Percentiles rank a stretch among this genome's conserved stretches.
phyloP scores from a whole-genome alignment of 2,329 filamentous ascomycete genomes.

The Calonectria hongkongensis region DNA sequence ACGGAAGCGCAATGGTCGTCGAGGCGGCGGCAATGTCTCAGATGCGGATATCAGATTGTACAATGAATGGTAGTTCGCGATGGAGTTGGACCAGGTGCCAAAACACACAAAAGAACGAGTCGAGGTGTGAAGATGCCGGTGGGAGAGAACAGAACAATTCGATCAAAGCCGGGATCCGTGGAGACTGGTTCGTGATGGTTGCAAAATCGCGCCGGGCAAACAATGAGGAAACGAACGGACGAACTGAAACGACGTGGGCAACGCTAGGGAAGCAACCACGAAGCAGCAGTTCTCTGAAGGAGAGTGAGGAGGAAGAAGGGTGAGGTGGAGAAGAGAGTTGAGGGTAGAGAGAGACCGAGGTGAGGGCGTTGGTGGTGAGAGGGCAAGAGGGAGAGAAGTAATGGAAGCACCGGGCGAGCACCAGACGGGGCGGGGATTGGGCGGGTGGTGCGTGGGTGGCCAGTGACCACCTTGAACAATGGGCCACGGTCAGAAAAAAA shows the following conservation, averaged over 20 bases:
- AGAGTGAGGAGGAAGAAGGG: conserved; percentile 39
- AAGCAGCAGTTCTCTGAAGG: conserved; percentile 49
- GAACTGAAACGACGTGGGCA: conserved; percentile 51
- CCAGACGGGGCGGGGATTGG: conserved; percentile 3
- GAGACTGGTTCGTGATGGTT: conserved; percentile 28
- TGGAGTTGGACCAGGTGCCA: conserved; percentile 55
- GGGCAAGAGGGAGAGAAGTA: conserved; percentile 31
- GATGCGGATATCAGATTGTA: conserved; percentile 38
- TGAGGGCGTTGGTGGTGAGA: conserved; percentile 42
- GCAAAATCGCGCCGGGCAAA: conserved; percentile 47
- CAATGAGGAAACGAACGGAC: conserved; percentile 55
- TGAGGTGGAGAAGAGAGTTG: conserved; percentile 38
- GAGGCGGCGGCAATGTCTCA: conserved; percentile 53
- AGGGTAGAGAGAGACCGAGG: not conserved
- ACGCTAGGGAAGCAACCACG: conserved; percentile 48
- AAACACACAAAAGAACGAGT: conserved; percentile 36
- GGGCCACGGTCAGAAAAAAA: not conserved
- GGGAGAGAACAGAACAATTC: conserved; percentile 31
- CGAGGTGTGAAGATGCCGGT: conserved; percentile 15
- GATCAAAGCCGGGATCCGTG: conserved; percentile 36
- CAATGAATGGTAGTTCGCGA: conserved; percentile 29
- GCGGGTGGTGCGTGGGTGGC: conserved; percentile 18
- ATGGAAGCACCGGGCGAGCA: conserved; percentile 32
- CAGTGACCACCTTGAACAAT: conserved; percentile 14
- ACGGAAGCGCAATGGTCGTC: conserved; percentile 49